A percentile compares a stretch with the other conserved stretches of the same genome.
Evolutionary conservation across 768 basidiomycete genomes (phyloP).

Genomic region (Glaciozyma martinii): DNA sequence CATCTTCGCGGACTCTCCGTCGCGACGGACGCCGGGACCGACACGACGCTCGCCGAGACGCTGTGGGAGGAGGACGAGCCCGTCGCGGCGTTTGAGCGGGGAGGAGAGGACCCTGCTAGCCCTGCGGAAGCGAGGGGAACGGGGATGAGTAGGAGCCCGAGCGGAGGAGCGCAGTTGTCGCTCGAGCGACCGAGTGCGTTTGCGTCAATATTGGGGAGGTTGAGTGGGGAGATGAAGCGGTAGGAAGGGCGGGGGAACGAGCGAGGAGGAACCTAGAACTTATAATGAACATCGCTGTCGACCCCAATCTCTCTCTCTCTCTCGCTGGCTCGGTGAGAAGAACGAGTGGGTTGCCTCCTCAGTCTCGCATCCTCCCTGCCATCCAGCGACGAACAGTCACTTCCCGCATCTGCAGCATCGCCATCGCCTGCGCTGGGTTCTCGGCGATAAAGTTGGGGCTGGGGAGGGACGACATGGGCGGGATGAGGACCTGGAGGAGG

Average conservation of each 20-base stretch:
- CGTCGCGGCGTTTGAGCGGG: neutral
- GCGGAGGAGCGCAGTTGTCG: neutral
- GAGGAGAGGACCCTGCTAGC: neutral
- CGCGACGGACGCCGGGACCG: conserved; percentile 19
- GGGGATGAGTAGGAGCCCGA: conserved; percentile 14
- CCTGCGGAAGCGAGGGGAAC: conserved; percentile 26
- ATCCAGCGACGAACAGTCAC: conserved; percentile 76
- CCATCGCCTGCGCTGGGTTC: conserved; percentile 62
- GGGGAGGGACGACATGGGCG: conserved; percentile 46
- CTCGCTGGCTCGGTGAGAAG: too few relatives aligned
- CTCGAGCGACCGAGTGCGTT: conserved; percentile 1
- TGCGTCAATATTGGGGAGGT: conserved; percentile 13
- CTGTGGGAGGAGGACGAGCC: conserved; percentile 25
- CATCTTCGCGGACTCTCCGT: conserved; percentile 20
- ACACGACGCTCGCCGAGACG: conserved; percentile 16
- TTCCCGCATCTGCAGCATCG: conserved; percentile 68
- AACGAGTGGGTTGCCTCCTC: neutral
- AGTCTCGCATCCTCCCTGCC: conserved; percentile 72
- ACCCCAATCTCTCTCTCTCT: too few relatives aligned
- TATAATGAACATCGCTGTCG: too few relatives aligned
- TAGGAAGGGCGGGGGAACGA: neutral
- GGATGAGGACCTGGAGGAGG: conserved; percentile 85
- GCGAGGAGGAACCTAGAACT: too few relatives aligned
- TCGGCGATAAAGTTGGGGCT: conserved; percentile 48
- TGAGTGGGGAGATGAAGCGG: conserved; percentile 4